These are phyloP conservation scores for Schizonepeta tenuifolia DNA, from an alignment of 257 asterid genomes.

Conservation along the genomic window DNA sequence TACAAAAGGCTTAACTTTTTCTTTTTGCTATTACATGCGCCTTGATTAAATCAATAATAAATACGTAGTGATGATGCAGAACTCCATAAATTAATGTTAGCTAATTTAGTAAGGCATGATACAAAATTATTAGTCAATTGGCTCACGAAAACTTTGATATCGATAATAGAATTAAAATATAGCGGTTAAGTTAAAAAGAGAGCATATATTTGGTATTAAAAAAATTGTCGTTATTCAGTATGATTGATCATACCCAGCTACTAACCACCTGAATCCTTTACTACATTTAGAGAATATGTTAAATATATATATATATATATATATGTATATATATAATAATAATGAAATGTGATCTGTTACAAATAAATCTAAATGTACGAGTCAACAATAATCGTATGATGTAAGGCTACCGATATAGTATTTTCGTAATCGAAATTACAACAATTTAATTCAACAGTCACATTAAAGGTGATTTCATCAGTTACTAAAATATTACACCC, in stretches of 20 bases:
- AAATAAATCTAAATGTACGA: background rate
- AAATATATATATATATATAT: no score
- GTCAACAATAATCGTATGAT: background rate
- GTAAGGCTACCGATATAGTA: background rate
- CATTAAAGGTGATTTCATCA: background rate
- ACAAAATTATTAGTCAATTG: background rate
- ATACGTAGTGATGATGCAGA: background rate
- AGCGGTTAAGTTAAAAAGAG: background rate
- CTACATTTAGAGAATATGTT: no score
- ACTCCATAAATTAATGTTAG: background rate
- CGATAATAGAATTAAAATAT: background rate
- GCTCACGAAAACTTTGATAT: background rate
- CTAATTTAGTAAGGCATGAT: background rate
- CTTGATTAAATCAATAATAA: background rate
- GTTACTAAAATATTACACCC: background rate
- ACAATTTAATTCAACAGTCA: background rate
- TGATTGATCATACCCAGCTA: background rate
- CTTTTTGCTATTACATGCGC: background rate
- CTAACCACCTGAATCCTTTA: background rate
- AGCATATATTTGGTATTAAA: background rate
- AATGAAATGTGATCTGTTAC: background rate
- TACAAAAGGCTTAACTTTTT: background rate
- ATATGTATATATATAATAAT: no score
- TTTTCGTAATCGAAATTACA: background rate
- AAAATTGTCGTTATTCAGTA: background rate